A percentile compares a stretch with the other conserved stretches of the same genome.
Evolutionary conservation across 2,329 filamentous ascomycete genomes (phyloP).

Genomic region (Colletotrichum scovillei): DNA sequence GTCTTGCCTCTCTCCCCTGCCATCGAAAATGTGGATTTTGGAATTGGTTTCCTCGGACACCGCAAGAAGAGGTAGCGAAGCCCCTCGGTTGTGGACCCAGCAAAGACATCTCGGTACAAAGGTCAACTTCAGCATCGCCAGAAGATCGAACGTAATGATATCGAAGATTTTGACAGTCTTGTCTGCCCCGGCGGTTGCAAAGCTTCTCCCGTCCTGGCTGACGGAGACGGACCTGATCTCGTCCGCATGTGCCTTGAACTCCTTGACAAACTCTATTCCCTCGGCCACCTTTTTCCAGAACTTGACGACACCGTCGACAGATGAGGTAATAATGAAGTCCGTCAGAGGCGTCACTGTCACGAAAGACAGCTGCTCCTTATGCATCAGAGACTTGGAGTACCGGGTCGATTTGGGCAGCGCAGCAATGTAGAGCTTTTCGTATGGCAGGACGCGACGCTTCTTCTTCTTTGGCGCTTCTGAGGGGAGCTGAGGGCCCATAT

Average conservation of each 20-base stretch:
- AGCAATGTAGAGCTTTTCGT: constrained; percentile 94
- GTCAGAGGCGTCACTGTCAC: constrained; percentile 89
- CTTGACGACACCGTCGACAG: constrained; percentile 95
- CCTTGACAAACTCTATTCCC: constrained; percentile 97
- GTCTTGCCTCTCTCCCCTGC: constrained; percentile 81
- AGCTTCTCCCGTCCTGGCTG: constrained; percentile 91
- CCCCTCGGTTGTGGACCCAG: constrained; percentile 90
- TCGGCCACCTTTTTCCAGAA: constrained; percentile 98
- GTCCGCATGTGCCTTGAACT: constrained; percentile 90
- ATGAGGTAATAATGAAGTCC: constrained; percentile 95
- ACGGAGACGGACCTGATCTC: constrained; percentile 87
- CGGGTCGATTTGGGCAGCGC: constrained; percentile 84
- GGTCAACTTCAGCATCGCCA: constrained; percentile 84
- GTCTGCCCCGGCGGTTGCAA: constrained; percentile 87
- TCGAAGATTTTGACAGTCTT: constrained; percentile 85
- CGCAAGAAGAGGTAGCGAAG: constrained; percentile 87
- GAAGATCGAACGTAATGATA: constrained; percentile 86
- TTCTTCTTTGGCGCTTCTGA: constrained; percentile 85
- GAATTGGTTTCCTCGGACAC: constrained; percentile 81
- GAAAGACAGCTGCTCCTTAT: constrained; percentile 93
- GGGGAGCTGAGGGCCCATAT: constrained; percentile 92
- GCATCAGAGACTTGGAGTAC: constrained; percentile 98
- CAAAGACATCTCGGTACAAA: constrained; percentile 83
- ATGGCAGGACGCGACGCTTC: constrained; percentile 89
- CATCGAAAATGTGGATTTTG: constrained; percentile 86